A percentile compares a stretch with the other conserved stretches of the same genome.
Conservation (phyloP, 2,329 filamentous ascomycete species). For the Ophiocordyceps robertsii region DNA sequence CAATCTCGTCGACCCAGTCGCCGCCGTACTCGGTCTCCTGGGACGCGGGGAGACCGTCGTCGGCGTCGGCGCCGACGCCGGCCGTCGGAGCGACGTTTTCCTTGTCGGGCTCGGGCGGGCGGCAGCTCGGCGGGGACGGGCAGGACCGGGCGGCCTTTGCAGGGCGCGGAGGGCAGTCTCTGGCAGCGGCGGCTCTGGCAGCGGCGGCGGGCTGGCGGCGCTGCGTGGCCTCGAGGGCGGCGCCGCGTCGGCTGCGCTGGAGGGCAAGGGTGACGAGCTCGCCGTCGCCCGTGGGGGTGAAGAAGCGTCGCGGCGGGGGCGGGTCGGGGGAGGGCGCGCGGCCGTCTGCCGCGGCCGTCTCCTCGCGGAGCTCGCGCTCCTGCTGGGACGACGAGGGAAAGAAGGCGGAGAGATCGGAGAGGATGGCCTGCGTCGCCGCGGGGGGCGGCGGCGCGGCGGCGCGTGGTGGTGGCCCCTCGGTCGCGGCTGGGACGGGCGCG, state of each 20-base stretch:
- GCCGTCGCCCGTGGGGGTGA: constrained; percentile 22
- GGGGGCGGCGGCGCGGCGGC: constrained; percentile 12
- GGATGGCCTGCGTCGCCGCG: constrained; percentile 38
- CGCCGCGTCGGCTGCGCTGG: constrained; percentile 20
- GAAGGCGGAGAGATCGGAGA: constrained; percentile 37
- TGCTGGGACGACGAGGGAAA: constrained; percentile 45
- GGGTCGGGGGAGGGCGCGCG: background rate
- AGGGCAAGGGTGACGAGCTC: constrained; percentile 20
- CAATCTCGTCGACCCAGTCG: constrained; percentile 24
- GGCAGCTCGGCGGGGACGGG: too few relatives aligned
- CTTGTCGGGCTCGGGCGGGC: constrained; percentile 6
- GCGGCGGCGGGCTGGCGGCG: constrained; percentile 1
- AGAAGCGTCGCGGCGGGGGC: constrained; percentile 14
- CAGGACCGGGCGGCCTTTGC: too few relatives aligned
- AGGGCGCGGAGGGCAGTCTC: constrained; percentile 2
- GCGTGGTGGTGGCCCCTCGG: background rate
- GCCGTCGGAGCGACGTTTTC: constrained; percentile 9
- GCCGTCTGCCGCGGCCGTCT: constrained; percentile 2
- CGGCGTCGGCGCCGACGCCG: background rate
- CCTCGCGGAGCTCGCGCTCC: constrained; percentile 34
- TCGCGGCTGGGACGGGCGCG: background rate
- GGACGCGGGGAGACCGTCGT: constrained; percentile 8
- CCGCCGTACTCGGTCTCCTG: constrained; percentile 26
- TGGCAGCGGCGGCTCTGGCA: background rate
- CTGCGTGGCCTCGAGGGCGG: constrained; percentile 15